These are phyloP conservation scores for Clavulina sp. DNA, from an alignment of 768 basidiomycete genomes.

Conservation along the genomic window DNA sequence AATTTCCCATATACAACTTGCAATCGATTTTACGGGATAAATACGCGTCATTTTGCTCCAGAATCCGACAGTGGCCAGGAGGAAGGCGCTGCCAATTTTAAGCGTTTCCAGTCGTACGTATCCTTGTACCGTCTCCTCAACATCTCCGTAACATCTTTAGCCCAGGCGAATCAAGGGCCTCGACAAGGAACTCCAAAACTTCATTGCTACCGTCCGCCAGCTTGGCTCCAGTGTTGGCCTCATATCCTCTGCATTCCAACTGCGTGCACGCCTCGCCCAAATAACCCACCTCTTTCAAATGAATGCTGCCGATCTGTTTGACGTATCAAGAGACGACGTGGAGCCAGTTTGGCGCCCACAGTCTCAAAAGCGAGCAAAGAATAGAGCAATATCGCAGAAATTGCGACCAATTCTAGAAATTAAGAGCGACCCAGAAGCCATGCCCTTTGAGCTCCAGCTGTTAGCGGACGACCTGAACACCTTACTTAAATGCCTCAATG, in stretches of 20 bases:
- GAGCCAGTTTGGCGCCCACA: background rate
- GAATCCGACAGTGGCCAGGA: too few species aligned
- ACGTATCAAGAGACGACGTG: background rate
- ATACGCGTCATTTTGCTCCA: too few species aligned
- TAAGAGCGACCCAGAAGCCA: background rate
- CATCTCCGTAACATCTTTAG: too few species aligned
- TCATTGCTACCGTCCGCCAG: constrained; percentile 58
- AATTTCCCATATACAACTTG: too few species aligned
- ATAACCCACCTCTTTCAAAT: constrained; percentile 53
- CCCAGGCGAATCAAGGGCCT: too few species aligned
- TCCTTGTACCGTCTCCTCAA: too few species aligned
- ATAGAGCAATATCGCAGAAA: too few species aligned
- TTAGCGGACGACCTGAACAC: background rate
- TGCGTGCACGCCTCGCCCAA: constrained; percentile 52
- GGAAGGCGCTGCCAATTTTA: too few species aligned
- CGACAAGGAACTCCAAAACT: constrained; percentile 59
- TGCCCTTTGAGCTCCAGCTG: background rate
- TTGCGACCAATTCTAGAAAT: background rate
- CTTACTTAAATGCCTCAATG: background rate
- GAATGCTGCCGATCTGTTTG: constrained; percentile 41
- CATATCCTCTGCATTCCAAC: constrained; percentile 51
- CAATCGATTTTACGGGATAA: too few species aligned
- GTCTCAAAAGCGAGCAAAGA: background rate
- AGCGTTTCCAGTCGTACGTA: too few species aligned
- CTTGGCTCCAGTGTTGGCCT: constrained; percentile 63